These are phyloP conservation scores for Fusarium stilboides DNA, from an alignment of 2,329 filamentous ascomycete species.

Conservation along the genomic window DNA sequence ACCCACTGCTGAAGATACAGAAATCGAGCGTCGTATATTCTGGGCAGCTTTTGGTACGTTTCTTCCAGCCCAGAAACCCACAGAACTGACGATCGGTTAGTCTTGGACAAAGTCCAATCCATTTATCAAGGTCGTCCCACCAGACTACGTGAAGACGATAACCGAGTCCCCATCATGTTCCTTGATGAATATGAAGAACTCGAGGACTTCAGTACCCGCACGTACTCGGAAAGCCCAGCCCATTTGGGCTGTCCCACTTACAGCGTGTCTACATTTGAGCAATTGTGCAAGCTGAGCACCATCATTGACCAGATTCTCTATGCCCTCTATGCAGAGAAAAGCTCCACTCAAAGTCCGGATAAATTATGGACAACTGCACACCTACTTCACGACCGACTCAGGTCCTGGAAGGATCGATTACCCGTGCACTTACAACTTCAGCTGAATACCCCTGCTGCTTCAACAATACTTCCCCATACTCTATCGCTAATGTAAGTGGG, in stretches of 20 bases:
- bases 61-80: accelerated
- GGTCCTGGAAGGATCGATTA: conserved; percentile 57
- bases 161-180: conserved; percentile 62
- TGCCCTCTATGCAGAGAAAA: conserved; percentile 60
- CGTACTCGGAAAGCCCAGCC: conserved; percentile 50
- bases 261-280: conserved; percentile 59
- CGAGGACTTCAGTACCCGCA: conserved; percentile 62
- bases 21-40: conserved; percentile 60
- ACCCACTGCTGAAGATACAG: conserved; percentile 58
- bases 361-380: conserved; percentile 53
- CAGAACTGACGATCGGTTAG: conserved; percentile 1
- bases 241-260: conserved; percentile 57
- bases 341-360: conserved; percentile 44
- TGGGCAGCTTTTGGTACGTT: conserved; percentile 41
- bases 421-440: conserved; percentile 55
- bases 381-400: conserved; percentile 57
- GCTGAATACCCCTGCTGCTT: conserved; percentile 31
- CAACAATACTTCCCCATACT: conserved; percentile 43
- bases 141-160: conserved; percentile 60
- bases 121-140: conserved; percentile 68
- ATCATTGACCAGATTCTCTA: conserved; percentile 62
- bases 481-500: conserved; percentile 6
- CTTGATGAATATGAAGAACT: conserved; percentile 66
- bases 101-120: conserved; percentile 66
- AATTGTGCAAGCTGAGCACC: conserved; percentile 60